A percentile compares a stretch with the other conserved stretches of the same genome.
These are phyloP conservation scores for Pseudomonodictys pantanalensis DNA, from an alignment of 495 filamentous ascomycete species.

Conservation along the genomic window DNA sequence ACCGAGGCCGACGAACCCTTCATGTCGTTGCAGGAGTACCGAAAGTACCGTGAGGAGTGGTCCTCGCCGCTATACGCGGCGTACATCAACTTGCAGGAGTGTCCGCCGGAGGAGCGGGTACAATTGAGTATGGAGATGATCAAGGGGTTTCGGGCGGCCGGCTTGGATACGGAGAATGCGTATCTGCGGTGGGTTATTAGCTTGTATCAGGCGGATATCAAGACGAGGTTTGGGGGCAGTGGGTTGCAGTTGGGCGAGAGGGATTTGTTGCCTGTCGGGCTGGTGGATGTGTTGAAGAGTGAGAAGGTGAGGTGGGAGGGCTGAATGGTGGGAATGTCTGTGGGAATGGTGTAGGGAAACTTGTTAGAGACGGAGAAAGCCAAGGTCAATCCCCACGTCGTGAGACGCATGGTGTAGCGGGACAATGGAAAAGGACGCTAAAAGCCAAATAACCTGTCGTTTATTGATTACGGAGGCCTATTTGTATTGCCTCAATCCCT, in stretches of 20 bases:
- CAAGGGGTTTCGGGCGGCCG: not conserved
- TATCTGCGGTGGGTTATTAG: conserved; percentile 54
- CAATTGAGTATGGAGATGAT: conserved; percentile 19
- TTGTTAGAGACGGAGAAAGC: too few relatives aligned
- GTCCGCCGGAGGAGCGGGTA: conserved; percentile 27
- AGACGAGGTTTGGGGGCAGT: conserved; percentile 50
- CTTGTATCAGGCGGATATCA: conserved; percentile 52
- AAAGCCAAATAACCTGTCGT: too few relatives aligned
- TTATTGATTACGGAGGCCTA: too few relatives aligned
- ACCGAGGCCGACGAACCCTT: conserved; percentile 38
- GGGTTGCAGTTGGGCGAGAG: conserved; percentile 54
- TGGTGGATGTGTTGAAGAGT: conserved; percentile 53
- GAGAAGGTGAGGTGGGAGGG: conserved; percentile 55
- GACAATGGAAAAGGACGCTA: too few relatives aligned
- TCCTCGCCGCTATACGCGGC: conserved; percentile 28
- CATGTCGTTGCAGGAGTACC: conserved; percentile 51
- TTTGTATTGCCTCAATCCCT: too few relatives aligned
- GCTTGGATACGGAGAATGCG: conserved; percentile 19
- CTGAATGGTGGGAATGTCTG: not conserved
- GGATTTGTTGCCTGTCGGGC: conserved; percentile 53
- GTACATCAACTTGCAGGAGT: conserved; percentile 34
- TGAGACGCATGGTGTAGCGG: too few relatives aligned
- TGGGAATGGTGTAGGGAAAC: too few relatives aligned
- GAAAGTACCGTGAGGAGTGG: conserved; percentile 43
- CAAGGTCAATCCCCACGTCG: too few relatives aligned